Percentiles rank a stretch among this genome's conserved stretches.
Conservation (phyloP, 306 rosid genomes). For the Rosa rugosa region DNA sequence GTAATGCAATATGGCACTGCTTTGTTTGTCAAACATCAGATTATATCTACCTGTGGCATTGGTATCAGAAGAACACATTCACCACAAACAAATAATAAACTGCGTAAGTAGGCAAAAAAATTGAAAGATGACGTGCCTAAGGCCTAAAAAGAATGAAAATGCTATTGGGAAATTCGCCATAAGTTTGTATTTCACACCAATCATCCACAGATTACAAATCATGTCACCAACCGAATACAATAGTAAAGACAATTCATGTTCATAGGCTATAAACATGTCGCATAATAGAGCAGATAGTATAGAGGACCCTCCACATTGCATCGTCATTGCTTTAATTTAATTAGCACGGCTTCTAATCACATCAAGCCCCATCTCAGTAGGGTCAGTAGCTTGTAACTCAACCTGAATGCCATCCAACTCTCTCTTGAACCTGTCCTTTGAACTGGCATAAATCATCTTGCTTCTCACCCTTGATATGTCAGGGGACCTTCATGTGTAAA, state of each 20-base stretch:
- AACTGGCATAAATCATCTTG: conserved; percentile 53
- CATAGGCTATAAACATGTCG: conserved; percentile 33
- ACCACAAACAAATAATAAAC: neutral
- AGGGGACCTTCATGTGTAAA: conserved; percentile 38
- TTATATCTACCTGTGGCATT: neutral
- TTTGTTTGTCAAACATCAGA: neutral
- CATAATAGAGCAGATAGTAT: conserved; percentile 18
- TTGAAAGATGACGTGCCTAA: neutral
- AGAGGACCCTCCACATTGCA: conserved; percentile 16
- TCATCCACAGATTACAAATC: conserved; percentile 35
- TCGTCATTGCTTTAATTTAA: conserved; percentile 12
- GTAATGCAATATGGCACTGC: neutral
- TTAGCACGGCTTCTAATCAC: conserved; percentile 48
- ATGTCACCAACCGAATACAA: conserved; percentile 12
- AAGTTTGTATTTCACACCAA: conserved; percentile 29
- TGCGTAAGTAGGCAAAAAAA: neutral
- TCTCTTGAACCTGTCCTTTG: conserved; percentile 52
- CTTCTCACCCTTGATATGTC: conserved; percentile 48
- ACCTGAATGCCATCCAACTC: conserved; percentile 55
- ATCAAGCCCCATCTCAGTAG: conserved; percentile 49
- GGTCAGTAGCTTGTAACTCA: conserved; percentile 61
- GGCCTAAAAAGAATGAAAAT: neutral
- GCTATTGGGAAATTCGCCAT: neutral
- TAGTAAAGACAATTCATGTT: conserved; percentile 27
- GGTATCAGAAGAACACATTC: neutral